Evolutionary conservation across 441 rosid species (phyloP), one percentile per base, ranked within the genome.

Genomic region (Adansonia rubrostipa): DNA sequence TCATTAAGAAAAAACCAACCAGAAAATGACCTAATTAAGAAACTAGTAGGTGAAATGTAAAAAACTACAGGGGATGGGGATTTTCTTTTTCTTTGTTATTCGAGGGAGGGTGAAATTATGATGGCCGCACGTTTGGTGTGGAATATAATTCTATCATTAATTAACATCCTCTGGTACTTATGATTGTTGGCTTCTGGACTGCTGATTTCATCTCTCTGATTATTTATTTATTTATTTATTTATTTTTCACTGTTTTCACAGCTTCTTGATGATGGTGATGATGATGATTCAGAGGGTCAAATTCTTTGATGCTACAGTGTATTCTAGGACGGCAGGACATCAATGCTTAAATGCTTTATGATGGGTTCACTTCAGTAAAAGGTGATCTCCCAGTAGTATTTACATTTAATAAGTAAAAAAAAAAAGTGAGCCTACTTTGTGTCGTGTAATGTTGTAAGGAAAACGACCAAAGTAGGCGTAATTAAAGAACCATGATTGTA

Each of bases 311-410:
- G 56, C 72, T 45, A 10, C 36, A 44, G 1, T 19, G 72, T 45
- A 53, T 11, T 9, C 53, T 33, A 33, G 36, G 36, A 17, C 2
- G 8, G 11, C 44, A 70, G 74, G 3, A 50, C 73, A 70, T 50
- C 44, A 24, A 14, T 57, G 36, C 36, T 33, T 33, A 33, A 33
- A 33, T 51, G 14, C 19, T 24, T 7, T 33, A 3, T 70, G 13
- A 50, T 50, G 73, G 73, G 40, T 70, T 70, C 13, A 14, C 44
- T 48, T 24, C 74, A 24, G 44, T 70, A 68, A 68, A 42, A 68
- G 19, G 71, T 67, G 53, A 42, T 17, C 28, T 15, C 15, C 5
- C 36, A 33, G 4, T 33, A 14, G 1, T 14, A 13, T 14, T 51
- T 11, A 10, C 36, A 33, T 33, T 33, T 33, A 33, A 33, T 33